Evolutionary conservation across 2,329 filamentous ascomycete genomes (phyloP).

Genomic region (Calonectria leucothoes): DNA sequence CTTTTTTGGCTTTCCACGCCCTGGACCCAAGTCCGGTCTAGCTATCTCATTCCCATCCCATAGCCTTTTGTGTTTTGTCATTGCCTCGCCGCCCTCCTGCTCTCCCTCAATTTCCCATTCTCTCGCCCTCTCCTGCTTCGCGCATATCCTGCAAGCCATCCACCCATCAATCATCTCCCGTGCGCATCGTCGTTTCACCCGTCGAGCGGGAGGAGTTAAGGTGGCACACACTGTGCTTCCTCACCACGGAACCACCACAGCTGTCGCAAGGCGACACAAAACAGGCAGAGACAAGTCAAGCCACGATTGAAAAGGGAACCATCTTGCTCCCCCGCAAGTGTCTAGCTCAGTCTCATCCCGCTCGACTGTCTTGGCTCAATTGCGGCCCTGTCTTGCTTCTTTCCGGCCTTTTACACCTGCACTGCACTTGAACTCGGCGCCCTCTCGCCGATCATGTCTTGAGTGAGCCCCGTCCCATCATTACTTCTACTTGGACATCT

Average conservation of each 20-base stretch:
- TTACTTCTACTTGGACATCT: constrained; percentile 14
- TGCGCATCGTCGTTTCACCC: constrained; percentile 3
- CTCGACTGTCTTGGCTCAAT: constrained; percentile 1
- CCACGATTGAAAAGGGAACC: not conserved
- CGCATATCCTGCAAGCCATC: constrained; percentile 3
- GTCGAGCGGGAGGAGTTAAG: not conserved
- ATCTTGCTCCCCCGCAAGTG: not conserved
- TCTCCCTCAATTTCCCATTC: not conserved
- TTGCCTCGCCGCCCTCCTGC: constrained; percentile 4
- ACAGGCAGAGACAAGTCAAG: not conserved
- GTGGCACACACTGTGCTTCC: not conserved
- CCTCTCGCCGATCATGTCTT: constrained; percentile 38
- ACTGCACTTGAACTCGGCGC: constrained; percentile 15
- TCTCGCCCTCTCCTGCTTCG: not conserved
- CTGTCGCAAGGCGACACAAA: constrained; percentile 9
- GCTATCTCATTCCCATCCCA: constrained; percentile 9
- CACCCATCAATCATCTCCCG: constrained; percentile 1
- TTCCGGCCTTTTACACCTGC: constrained; percentile 4
- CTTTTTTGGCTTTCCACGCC: constrained; percentile 1
- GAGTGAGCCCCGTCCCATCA: constrained; percentile 35
- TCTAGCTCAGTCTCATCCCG: constrained; percentile 9
- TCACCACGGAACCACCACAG: not conserved
- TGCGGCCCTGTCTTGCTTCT: constrained; percentile 1
- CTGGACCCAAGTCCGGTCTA: constrained; percentile 1
- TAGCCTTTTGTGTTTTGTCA: not conserved